These are phyloP conservation scores for Geum urbanum DNA, from an alignment of 306 rosid genomes.

Conservation along the genomic window DNA sequence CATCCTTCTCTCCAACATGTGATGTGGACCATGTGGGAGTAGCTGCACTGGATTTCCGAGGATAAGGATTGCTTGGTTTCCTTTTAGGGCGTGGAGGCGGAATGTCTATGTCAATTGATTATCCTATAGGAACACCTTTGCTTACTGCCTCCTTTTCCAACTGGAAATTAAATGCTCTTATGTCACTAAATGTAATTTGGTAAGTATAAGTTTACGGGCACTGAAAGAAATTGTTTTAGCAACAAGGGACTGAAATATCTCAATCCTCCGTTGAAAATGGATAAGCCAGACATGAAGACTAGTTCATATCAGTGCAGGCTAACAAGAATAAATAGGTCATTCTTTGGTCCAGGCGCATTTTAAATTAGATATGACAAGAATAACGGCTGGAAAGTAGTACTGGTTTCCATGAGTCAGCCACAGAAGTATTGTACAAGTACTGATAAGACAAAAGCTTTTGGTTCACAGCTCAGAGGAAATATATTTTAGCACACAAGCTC, in stretches of 20 bases:
- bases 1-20: conserved; percentile 59
- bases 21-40: conserved; percentile 45
- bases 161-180: conserved; percentile 40
- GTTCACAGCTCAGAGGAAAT: conserved; percentile 18
- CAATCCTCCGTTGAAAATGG: conserved; percentile 18
- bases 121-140: conserved; percentile 69
- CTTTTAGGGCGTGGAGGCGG: conserved; percentile 99
- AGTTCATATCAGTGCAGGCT: conserved; percentile 12
- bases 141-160: conserved; percentile 83
- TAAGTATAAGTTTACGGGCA: conserved; percentile 11
- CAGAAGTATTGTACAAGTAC: neutral
- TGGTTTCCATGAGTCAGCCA: conserved; percentile 18
- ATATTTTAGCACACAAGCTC: conserved; percentile 2
- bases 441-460: conserved; percentile 11
- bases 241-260: too few relatives aligned
- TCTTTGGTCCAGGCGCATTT: conserved; percentile 22
- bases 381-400: conserved; percentile 22
- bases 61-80: conserved; percentile 91
- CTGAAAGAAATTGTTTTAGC: conserved; percentile 7
- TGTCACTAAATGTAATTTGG: conserved; percentile 21
- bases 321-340: too few relatives aligned
- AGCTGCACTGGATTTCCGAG: conserved; percentile 61
- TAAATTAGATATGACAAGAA: conserved; percentile 22
- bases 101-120: conserved; percentile 73
- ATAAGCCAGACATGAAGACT: conserved; percentile 11